phyloP scores from a whole-genome alignment of 768 basidiomycete genomes.

The Mycena rosella region DNA sequence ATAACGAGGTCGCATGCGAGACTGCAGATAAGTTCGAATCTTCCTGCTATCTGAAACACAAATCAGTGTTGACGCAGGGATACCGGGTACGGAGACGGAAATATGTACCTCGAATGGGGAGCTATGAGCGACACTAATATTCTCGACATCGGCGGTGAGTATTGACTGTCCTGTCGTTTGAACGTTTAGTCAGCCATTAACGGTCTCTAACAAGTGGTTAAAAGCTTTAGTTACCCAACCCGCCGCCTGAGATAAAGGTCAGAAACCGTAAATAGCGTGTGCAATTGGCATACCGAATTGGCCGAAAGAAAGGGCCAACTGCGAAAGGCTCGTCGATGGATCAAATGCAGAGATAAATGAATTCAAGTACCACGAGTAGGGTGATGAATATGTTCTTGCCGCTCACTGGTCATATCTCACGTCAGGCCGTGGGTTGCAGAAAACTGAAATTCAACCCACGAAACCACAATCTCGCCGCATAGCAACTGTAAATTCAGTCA shows the following conservation, averaged over 20 bases:
- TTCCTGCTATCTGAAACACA: conserved; percentile 1
- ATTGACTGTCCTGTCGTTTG: conserved; percentile 1
- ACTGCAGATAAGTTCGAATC: conserved; percentile 5
- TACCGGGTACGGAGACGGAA: neutral
- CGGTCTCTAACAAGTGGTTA: neutral
- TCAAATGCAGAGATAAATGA: neutral
- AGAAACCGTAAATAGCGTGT: neutral
- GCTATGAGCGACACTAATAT: neutral
- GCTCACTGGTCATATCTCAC: neutral
- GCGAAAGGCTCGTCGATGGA: neutral
- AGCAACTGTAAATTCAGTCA: neutral
- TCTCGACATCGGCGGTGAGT: neutral
- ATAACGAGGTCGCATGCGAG: conserved; percentile 6
- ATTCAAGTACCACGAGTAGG: neutral
- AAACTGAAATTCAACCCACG: neutral
- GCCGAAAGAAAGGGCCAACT: neutral
- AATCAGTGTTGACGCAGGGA: no score
- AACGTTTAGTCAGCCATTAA: neutral
- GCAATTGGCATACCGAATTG: neutral
- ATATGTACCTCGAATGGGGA: neutral
- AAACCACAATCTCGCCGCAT: conserved; percentile 5
- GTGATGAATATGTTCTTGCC: neutral
- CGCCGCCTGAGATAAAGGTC: neutral
- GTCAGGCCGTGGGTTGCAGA: neutral
- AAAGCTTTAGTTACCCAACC: no score